Conservation (phyloP, 2,329 filamentous ascomycete species). For the Epichloe gansuensis region DNA sequence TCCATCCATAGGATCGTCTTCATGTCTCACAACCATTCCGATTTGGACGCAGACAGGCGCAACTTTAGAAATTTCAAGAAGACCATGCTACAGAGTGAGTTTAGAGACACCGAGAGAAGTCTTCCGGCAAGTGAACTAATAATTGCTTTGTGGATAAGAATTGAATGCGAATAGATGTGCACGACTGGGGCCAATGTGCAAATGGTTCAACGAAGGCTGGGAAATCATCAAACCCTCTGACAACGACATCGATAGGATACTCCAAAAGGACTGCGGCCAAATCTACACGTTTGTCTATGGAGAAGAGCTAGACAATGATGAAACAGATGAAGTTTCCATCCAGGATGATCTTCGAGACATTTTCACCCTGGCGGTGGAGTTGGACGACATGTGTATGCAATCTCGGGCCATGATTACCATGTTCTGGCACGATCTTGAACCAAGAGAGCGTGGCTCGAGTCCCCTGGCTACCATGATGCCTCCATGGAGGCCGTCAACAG, state of each 20-base stretch:
- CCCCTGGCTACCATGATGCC: neutral
- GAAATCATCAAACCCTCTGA: neutral
- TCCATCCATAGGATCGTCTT: neutral
- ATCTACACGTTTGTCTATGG: neutral
- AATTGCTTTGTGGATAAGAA: neutral
- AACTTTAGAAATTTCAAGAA: neutral
- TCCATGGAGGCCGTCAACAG: neutral
- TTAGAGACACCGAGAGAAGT: no score
- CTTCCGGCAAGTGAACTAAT: neutral
- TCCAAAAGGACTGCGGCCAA: neutral
- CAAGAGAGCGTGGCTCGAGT: no score
- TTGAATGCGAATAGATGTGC: neutral
- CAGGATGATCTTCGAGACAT: neutral
- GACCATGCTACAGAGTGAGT: neutral
- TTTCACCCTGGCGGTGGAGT: neutral
- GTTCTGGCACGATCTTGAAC: neutral
- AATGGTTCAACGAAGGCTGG: neutral
- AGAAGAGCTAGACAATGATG: neutral
- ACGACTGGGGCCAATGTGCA: neutral
- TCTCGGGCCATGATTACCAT: neutral
- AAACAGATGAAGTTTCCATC: neutral
- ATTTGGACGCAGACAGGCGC: neutral
- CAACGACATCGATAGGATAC: neutral
- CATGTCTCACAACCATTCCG: neutral
- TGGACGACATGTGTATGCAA: conserved; percentile 2